These are phyloP conservation scores for Oxytropis ochrocephala DNA, from an alignment of 306 rosid species.

Conservation along the genomic window DNA sequence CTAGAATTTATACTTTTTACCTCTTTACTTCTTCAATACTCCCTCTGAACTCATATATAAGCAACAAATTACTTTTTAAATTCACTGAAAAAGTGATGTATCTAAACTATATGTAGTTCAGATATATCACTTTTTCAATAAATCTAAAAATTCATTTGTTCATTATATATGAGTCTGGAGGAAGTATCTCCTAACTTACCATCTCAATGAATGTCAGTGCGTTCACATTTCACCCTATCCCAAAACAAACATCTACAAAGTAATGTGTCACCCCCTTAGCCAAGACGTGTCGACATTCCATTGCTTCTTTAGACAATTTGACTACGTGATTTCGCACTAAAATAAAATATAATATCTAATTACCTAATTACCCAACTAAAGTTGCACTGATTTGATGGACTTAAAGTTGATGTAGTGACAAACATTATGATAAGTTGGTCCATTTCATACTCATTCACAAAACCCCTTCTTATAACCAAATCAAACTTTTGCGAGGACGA, in stretches of 20 bases:
- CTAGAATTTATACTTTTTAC: too few species aligned
- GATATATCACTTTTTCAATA: too few species aligned
- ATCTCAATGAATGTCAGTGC: too few species aligned
- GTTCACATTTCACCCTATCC: neutral
- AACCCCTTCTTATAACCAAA: neutral
- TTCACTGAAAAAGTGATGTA: too few species aligned
- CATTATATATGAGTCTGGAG: too few species aligned
- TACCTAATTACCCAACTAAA: conserved; percentile 17
- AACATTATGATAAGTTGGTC: conserved; percentile 25
- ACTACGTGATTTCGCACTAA: neutral
- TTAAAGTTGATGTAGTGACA: conserved; percentile 27
- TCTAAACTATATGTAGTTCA: too few species aligned
- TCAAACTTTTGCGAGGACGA: conserved; percentile 22
- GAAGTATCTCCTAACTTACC: too few species aligned
- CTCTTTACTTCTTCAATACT: too few species aligned
- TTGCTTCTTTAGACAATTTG: neutral
- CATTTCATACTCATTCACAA: conserved; percentile 22
- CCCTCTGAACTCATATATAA: too few species aligned
- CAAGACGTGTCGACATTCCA: conserved; percentile 29
- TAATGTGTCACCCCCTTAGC: neutral
- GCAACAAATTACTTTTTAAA: too few species aligned
- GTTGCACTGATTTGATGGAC: conserved; percentile 37
- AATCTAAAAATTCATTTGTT: too few species aligned
- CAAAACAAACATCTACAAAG: neutral
- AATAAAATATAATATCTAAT: conserved; percentile 15